These are phyloP conservation scores for Capsicum baccatum DNA, from an alignment of 257 asterid species.

Conservation along the genomic window DNA sequence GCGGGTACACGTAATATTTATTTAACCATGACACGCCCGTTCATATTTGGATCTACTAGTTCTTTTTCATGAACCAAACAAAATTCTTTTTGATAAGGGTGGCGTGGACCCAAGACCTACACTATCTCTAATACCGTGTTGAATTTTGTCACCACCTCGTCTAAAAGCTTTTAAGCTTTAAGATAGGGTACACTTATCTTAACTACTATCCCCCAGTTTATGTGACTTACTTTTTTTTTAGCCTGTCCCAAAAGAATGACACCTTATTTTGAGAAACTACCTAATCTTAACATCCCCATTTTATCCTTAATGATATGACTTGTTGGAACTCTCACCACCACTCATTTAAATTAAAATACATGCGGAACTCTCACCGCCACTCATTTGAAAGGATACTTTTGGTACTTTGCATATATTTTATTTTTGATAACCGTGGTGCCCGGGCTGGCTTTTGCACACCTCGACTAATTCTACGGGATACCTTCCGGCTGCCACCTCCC, in stretches of 20 bases:
- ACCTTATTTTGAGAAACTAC: not conserved
- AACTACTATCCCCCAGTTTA: not conserved
- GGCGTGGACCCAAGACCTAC: conserved; percentile 16
- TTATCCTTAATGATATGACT: conserved; percentile 2
- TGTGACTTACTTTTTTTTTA: not conserved
- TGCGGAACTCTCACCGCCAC: not conserved
- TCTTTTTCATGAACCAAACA: conserved; percentile 15
- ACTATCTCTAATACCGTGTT: not conserved
- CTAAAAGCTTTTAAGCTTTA: not conserved
- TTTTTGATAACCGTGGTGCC: not conserved
- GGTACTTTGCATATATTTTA: not conserved
- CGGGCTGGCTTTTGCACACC: too few species aligned
- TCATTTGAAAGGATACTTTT: not conserved
- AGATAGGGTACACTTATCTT: not conserved
- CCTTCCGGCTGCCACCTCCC: too few species aligned
- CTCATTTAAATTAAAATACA: not conserved
- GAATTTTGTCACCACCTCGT: not conserved
- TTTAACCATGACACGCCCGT: not conserved
- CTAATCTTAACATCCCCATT: conserved; percentile 3
- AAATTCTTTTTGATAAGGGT: not conserved
- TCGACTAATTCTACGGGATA: too few species aligned
- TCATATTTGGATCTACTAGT: not conserved
- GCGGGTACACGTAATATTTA: conserved; percentile 5
- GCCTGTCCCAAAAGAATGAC: conserved; percentile 2
- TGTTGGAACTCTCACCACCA: not conserved